Evolutionary conservation across 805 yeast genomes (phyloP).

Genomic region (Yamadazyma olivae): DNA sequence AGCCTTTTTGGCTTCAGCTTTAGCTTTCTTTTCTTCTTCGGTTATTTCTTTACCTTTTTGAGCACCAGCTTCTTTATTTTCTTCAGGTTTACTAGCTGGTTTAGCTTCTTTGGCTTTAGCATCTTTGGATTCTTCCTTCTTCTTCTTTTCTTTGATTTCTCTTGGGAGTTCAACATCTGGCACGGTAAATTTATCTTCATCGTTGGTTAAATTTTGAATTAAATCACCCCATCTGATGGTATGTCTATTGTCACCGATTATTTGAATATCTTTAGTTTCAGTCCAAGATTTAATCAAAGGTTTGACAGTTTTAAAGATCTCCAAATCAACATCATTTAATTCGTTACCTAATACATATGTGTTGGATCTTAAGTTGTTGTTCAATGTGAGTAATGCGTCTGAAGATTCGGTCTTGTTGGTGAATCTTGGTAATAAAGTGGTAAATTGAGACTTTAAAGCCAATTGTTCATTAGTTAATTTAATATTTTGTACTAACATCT

Average conservation of each 20-base stretch:
- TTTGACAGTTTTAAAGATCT: conserved; percentile 62
- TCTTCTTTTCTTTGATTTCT: conserved; percentile 66
- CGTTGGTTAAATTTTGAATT: conserved; percentile 61
- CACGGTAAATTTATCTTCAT: conserved; percentile 50
- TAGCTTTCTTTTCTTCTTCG: conserved; percentile 43
- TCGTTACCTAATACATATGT: conserved; percentile 70
- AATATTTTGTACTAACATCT: conserved; percentile 8
- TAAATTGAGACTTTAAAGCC: conserved; percentile 79
- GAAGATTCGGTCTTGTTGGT: conserved; percentile 10
- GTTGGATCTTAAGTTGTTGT: conserved; percentile 61
- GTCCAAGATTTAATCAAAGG: conserved; percentile 56
- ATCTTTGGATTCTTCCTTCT: conserved; percentile 29
- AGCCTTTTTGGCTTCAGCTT: conserved; percentile 60
- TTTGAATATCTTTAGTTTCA: conserved; percentile 37
- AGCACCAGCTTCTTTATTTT: conserved; percentile 12
- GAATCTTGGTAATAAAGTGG: conserved; percentile 63
- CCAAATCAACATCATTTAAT: conserved; percentile 69
- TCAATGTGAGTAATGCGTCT: conserved; percentile 52
- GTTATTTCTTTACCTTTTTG: conserved; percentile 21
- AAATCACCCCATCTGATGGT: conserved; percentile 90
- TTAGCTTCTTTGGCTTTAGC: conserved; percentile 32
- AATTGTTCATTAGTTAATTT: conserved; percentile 43
- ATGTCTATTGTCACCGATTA: conserved; percentile 70
- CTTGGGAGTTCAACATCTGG: conserved; percentile 70
- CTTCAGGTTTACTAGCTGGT: conserved; percentile 23